Conservation (phyloP, 495 filamentous ascomycete species). For the Apiosordaria backusii region DNA sequence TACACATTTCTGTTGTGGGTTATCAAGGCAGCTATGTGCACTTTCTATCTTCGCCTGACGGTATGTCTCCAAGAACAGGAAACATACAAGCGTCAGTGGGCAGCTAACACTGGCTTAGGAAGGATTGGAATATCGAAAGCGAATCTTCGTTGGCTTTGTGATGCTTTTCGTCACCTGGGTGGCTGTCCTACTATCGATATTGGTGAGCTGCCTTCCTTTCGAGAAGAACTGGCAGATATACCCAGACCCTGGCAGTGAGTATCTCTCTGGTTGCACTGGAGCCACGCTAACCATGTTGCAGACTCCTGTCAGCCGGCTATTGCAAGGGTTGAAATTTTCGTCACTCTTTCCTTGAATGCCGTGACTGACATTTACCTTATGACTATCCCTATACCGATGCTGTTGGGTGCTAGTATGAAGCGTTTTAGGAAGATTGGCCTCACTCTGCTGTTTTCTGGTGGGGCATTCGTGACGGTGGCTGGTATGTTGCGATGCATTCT, state of each 20-base stretch:
- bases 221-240: conserved; percentile 55
- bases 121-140: conserved; percentile 48
- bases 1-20: conserved; percentile 57
- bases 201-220: conserved; percentile 52
- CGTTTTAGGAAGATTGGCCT: conserved; percentile 46
- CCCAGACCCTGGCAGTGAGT: conserved; percentile 52
- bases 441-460: conserved; percentile 49
- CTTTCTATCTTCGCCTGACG: conserved; percentile 60
- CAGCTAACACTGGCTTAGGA: conserved; percentile 21
- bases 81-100: too few relatives aligned
- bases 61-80: conserved; percentile 29
- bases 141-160: conserved; percentile 52
- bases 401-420: conserved; percentile 47
- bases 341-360: conserved; percentile 48
- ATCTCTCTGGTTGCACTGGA: background rate
- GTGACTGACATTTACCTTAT: conserved; percentile 53
- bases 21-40: conserved; percentile 56
- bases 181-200: conserved; percentile 50
- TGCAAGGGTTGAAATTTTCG: conserved; percentile 41
- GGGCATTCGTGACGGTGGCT: conserved; percentile 48
- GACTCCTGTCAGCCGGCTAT: conserved; percentile 50
- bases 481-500: conserved; percentile 49
- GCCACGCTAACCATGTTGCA: conserved; percentile 15
- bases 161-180: conserved; percentile 52
- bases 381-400: conserved; percentile 51